Base-by-base conservation (phyloP, 108 stramenopile genomes). In the Parietichytrium sp. region DNA sequence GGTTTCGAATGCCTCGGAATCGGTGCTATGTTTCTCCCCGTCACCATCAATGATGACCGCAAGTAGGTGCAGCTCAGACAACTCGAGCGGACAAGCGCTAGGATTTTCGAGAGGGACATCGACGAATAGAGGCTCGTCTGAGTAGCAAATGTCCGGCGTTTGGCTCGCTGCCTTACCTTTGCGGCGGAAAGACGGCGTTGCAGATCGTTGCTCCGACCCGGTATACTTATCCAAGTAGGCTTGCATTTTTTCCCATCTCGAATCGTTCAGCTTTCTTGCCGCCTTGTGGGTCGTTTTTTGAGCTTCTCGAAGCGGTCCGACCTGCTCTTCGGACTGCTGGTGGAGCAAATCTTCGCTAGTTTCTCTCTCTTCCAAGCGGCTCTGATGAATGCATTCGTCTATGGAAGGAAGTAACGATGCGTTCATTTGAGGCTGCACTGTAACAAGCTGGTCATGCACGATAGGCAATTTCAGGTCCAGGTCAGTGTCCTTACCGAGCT, bases 61-160 rank as follows among this genome's bases (percentile, higher is more conserved):
- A 13, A 72, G 36, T n/a, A 72, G 61, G 23, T 72, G 61, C 29
- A 72, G 15, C 38, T 72, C 38, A 20, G 38, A 45, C 10, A 72
- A 45, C 33, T 33, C 16, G 6, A 72, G 42, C 61, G 36, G 36
- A 10, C 36, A 42, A 47, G 61, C 61, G 42, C 61, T 45, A 47
- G 61, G 61, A 38, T 72, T 72, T 6, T 42, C 38, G 6, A 72
- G 29, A 1, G 61, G 61, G 6, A 72, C 15, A 27, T 72, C 61
- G 6, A 72, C 61, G 20, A 45, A 72, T 25, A 72, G 38, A 72
- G 61, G 33, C 42, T 72, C 61, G 20, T 42, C 61, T n/a, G 42
- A 33, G 45, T 72, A 72, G 20, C 61, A 72, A 23, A 72, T 25
- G 15, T 72, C 38, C 13, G 61, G 61, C 20, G 10, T 7, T 23